Evolutionary conservation across 257 asterid genomes (phyloP).

Genomic region (Handroanthus guayacan): DNA sequence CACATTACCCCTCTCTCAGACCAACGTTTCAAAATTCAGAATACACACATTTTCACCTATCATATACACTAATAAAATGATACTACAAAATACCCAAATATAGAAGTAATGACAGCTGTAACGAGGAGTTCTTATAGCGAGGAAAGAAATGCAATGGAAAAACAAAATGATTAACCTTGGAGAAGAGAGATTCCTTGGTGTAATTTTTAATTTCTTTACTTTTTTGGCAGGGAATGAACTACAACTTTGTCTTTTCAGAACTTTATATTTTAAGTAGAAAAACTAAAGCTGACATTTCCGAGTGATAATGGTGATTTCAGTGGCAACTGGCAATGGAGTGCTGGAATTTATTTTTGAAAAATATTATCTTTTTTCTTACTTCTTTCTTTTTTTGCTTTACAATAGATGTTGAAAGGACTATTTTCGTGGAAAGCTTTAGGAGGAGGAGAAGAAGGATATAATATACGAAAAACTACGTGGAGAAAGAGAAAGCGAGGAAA

Average conservation of each 20-base stretch:
- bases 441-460: not conserved
- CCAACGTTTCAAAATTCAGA: not conserved
- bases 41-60: not conserved
- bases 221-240: constrained; percentile 36
- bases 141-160: constrained; percentile 27
- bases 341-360: not conserved
- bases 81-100: not conserved
- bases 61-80: constrained; percentile 2
- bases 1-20: not conserved
- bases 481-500: not conserved
- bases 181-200: constrained; percentile 45
- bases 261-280: constrained; percentile 15
- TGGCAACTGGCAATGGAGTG: not conserved
- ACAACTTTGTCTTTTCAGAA: constrained; percentile 52
- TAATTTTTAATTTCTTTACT: constrained; percentile 15
- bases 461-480: constrained; percentile 1
- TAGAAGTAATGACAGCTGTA: constrained; percentile 42
- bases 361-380: not conserved
- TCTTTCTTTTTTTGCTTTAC: not conserved
- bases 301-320: constrained; percentile 11
- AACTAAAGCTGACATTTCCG: constrained; percentile 30
- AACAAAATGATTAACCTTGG: constrained; percentile 36
- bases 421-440: not conserved
- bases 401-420: not conserved
- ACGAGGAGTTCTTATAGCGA: constrained; percentile 15